Evolutionary conservation across 192 early-diverging fungal species (phyloP), one percentile per base, ranked within the genome.

Genomic region (Rhizophagus sp.): DNA sequence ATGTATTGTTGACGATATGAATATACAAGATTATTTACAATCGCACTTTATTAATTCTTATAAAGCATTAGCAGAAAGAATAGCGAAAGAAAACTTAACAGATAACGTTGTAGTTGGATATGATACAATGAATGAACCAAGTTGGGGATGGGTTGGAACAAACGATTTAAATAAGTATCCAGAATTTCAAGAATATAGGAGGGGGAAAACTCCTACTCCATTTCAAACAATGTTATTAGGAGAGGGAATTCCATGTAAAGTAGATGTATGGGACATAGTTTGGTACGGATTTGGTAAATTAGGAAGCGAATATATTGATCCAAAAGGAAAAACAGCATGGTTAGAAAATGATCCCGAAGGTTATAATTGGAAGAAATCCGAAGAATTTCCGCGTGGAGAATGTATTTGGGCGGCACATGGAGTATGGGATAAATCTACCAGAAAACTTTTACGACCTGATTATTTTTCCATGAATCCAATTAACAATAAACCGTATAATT

Each of bases 351-450:
- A 89, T 75, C 88, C 25, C 41, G 10, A 49, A 49, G 25, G 24
- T 27, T 50, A 83, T 74, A 86, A 86, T 50, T 89, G 89, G 89
- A 79, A 66, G 25, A 83, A 88, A 57, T 76, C 81, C 19, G n/a
- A 79, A 6, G 34, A 75, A 1, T 90, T 81, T 81, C 65, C 82
- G 1, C 78, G 34, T 15, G 44, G 24, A 1, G 71, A 25, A 15
- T 96, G 94, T 82, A 81, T 95, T 30, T 96, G 95, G 41, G 93
- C 90, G 86, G 73, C 73, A 90, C 92, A 95, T 80, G 94, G 94
- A 33, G 92, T 96, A 4, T 96, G 94, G 93, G 88, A 82, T 36
- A 39, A 93, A 22, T 83, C 89, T 61, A 50, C 80, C 7, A 87
- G 88, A 82, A 80, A 10, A 52, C 91, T 7, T 70, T 85, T 91